Evolutionary conservation across 176 grass and related monocot genomes (phyloP), one percentile per base, ranked within the genome.

Genomic region (Oryza rufipogon): DNA sequence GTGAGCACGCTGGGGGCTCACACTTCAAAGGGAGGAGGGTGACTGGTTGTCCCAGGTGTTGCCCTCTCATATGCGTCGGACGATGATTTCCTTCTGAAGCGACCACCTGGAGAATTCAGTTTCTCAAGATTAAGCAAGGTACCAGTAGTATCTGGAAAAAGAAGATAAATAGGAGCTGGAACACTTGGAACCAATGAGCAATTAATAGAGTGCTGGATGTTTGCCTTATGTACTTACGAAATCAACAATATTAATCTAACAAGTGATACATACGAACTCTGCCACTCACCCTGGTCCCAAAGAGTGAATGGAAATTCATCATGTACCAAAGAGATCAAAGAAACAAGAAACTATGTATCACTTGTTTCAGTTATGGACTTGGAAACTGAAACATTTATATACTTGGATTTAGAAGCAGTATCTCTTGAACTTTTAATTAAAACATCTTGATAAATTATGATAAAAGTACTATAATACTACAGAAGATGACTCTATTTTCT

Each of bases 61-160:
- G 75, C 85, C 85, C 89, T 94, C 73, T 90, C 89, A 20, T 93
- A 97, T 66, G 95, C 87, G 41, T 97, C 95, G 0, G 92, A 97
- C 3, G 70, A 87, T 75, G 92, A 97, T 91, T 97, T 97, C 93
- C 95, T 95, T 88, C 95, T 88, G 75, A 97, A 93, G 77, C 95
- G 92, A 28, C 92, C 92, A 72, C 78, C 89, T 87, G 78, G 56
- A 84, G 64, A 70, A 81, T 82, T 76, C 39, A 64, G 16, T 56
- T 26, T 30, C 41, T 30, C 16, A 23, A 51, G 28, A 46, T 84
- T 74, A 90, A 26, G 46, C 8, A 74, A 70, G n/a, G 36, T 73
- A 9, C 7, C 58, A 20, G 2, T 44, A 64, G 65, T 1, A 28
- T 3, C 19, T 22, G 9, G 42, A 5, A 73, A 61, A 64, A 58